Conservation (phyloP, 345 rosid genomes). For the Melaleuca quinquenervia region DNA sequence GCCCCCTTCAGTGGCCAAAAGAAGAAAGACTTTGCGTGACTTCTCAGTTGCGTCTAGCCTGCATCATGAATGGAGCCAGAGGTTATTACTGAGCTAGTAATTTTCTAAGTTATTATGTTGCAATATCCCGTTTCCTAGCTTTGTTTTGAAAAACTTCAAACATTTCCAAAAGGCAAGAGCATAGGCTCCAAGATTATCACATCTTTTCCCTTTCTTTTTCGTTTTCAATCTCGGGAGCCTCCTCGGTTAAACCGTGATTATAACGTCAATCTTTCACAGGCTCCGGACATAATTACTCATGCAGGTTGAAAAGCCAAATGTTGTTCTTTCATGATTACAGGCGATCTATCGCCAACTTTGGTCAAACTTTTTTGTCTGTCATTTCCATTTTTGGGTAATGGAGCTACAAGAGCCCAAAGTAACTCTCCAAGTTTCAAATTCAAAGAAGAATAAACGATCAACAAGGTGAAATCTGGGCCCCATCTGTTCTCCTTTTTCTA, state of each 20-base stretch:
- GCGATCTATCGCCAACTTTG: conserved; percentile 1
- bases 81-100: neutral
- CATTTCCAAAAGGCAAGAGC: neutral
- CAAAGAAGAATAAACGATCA: neutral
- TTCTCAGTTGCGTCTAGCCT: neutral
- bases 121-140: neutral
- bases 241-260: conserved; percentile 14
- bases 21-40: neutral
- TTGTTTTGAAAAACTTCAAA: neutral
- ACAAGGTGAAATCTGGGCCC: neutral
- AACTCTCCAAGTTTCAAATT: neutral
- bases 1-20: neutral
- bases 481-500: neutral
- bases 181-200: neutral
- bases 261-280: conserved; percentile 8
- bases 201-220: neutral
- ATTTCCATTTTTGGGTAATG: conserved; percentile 1
- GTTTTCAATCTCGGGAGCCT: neutral
- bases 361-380: conserved; percentile 6
- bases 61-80: neutral
- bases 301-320: conserved; percentile 1
- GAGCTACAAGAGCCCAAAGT: neutral
- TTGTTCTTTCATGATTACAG: conserved; percentile 1
- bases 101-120: neutral
- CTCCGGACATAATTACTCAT: conserved; percentile 14